Percentiles rank a stretch among this genome's conserved stretches.
Conservation (phyloP, 176 grass and related monocot species). For the Chrysopogon serrulatus region DNA sequence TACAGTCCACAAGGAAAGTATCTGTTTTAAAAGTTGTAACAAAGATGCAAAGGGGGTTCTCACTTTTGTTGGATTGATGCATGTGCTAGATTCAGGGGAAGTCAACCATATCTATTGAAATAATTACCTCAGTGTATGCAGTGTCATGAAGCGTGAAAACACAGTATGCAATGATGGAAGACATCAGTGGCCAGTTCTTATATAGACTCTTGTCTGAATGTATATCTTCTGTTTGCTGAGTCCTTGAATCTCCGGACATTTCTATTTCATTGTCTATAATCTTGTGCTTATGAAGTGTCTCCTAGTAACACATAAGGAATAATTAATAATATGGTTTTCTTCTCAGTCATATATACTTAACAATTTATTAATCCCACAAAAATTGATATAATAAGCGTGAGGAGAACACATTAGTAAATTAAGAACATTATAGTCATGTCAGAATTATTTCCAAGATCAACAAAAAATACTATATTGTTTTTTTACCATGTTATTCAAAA, state of each 20-base stretch:
- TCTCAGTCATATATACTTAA: neutral
- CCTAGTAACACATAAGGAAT: conserved; percentile 48
- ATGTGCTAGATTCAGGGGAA: neutral
- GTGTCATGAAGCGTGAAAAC: conserved; percentile 76
- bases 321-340: neutral
- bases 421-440: no score
- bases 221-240: conserved; percentile 3
- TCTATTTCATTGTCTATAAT: neutral
- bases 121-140: conserved; percentile 74
- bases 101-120: neutral
- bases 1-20: conserved; percentile 71
- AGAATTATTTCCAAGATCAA: no score
- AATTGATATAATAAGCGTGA: no score
- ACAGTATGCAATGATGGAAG: conserved; percentile 57
- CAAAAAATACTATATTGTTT: no score
- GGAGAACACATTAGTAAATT: no score
- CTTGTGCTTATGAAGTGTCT: conserved; percentile 77
- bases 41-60: neutral
- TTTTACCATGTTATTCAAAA: no score
- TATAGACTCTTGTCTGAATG: conserved; percentile 30
- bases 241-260: conserved; percentile 8
- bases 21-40: conserved; percentile 23
- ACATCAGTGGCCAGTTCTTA: conserved; percentile 83
- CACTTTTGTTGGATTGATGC: neutral
- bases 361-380: neutral